Percentiles rank a stretch among this genome's conserved stretches.
These are phyloP conservation scores for Polygonum maritimum DNA, from an alignment of 148 eudicot genomes.

Conservation along the genomic window DNA sequence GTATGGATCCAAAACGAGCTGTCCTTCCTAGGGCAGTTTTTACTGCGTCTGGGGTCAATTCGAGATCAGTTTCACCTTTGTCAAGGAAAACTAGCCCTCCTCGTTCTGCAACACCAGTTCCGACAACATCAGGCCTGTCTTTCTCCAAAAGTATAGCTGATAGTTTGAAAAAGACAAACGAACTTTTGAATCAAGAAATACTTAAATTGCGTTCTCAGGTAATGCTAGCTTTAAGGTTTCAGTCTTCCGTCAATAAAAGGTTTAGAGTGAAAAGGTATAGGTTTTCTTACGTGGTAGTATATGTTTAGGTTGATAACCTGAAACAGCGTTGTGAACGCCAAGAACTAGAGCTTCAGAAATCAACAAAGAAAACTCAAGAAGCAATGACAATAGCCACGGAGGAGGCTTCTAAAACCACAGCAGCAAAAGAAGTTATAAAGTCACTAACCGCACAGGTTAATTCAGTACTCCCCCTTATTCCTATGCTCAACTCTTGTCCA, in stretches of 20 bases:
- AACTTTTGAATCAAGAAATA: slow-evolving; percentile 78
- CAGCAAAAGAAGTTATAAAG: slow-evolving; percentile 91
- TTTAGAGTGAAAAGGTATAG: background rate
- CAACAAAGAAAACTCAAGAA: slow-evolving; percentile 72
- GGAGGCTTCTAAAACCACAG: slow-evolving; percentile 89
- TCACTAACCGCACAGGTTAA: slow-evolving; percentile 82
- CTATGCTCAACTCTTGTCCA: background rate
- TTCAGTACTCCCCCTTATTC: slow-evolving; percentile 1
- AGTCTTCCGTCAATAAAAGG: background rate
- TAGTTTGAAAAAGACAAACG: slow-evolving; percentile 90
- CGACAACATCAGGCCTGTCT: slow-evolving; percentile 78
- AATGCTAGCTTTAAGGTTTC: slow-evolving; percentile 5
- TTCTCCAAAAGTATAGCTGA: slow-evolving; percentile 70
- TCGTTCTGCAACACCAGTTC: slow-evolving; percentile 90
- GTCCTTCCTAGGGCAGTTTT: slow-evolving; percentile 55
- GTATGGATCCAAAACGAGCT: slow-evolving; percentile 43
- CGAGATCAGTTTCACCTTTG: slow-evolving; percentile 90
- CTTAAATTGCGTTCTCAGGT: slow-evolving; percentile 83
- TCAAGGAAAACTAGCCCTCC: slow-evolving; percentile 93
- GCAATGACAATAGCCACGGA: slow-evolving; percentile 75
- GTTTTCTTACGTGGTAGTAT: background rate
- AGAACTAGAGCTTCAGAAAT: slow-evolving; percentile 68
- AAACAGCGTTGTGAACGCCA: slow-evolving; percentile 63
- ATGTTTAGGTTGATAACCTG: slow-evolving; percentile 68
- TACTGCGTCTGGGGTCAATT: slow-evolving; percentile 44